phyloP scores from a whole-genome alignment of 495 filamentous ascomycete genomes.

The Trichoderma erinaceum region DNA sequence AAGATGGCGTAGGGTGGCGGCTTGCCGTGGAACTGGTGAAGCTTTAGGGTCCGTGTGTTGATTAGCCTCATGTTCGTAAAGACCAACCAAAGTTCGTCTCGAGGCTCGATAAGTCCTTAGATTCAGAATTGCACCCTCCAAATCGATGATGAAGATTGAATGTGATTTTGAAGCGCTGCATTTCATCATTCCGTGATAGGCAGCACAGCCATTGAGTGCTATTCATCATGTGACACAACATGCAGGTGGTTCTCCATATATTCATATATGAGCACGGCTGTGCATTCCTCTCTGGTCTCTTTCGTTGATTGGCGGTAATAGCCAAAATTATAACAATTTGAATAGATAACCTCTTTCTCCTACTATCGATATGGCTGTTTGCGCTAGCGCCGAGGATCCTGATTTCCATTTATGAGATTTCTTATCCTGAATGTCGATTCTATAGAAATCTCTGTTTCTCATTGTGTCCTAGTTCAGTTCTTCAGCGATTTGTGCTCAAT shows the following conservation, averaged over 20 bases:
- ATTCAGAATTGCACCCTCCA: neutral
- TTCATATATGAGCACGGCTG: neutral
- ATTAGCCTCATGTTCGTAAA: constrained; percentile 20
- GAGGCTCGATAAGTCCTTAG: neutral
- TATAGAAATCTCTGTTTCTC: no score
- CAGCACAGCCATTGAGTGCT: neutral
- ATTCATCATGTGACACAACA: neutral
- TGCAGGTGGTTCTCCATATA: neutral
- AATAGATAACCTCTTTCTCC: no score
- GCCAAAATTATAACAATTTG: no score
- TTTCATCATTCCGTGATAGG: neutral
- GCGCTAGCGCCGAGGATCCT: no score
- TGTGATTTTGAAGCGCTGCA: neutral
- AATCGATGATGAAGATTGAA: neutral
- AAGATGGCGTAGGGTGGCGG: constrained; percentile 20
- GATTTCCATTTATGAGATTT: no score
- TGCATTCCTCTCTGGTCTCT: neutral
- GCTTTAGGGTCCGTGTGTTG: constrained; percentile 13
- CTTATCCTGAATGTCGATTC: no score
- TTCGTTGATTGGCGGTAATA: no score
- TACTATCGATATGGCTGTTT: no score
- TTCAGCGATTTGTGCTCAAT: no score
- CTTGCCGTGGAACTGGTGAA: constrained; percentile 15
- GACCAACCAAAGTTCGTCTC: neutral
- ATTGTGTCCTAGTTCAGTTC: no score